Evolutionary conservation across 2,329 filamentous ascomycete species (phyloP), one percentile per base, ranked within the genome.

Genomic region (Penicillium palitans): DNA sequence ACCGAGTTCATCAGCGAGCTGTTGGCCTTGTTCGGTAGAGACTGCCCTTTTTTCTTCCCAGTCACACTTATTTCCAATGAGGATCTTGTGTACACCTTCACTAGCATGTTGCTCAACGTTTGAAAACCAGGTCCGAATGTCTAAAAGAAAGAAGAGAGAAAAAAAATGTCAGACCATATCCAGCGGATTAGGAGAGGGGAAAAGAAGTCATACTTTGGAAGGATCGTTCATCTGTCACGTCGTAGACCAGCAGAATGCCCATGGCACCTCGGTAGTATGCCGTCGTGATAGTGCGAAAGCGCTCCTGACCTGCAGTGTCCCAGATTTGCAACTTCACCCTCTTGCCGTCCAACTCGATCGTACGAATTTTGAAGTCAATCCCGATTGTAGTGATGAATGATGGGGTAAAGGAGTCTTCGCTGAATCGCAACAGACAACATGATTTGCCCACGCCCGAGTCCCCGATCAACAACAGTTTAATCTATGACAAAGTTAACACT

Each of bases 301-400:
- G 90, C 81, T 99, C 95, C 79, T 99, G 95, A 55, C 95, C 95
- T 54, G 95, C 95, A 27, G 95, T 99, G 75, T 99, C 95, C 95
- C 95, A 99, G 80, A 99, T 99, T 83, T 99, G 95, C 75, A 99
- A 82, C 84, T 99, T 99, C 72, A 99, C 95, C 63, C 93, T 87
- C 86, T 99, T 99, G 76, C 93, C 93, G 80, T 99, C 95, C 68
- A 99, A 84, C 81, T 99, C 95, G 80, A 99, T 99, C 66, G 95
- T 99, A 68, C 95, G 87, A 76, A 99, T 99, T 85, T 99, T 99
- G 84, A 99, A 99, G 81, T 99, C 95, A 82, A 99, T 98, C 69
- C 95, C 95, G 79, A 99, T 99, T 63, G 95, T 99, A 63, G 93
- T 96, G 83, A 97, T 97, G 84, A 96, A 97, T 69, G 91, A 96